Conservation (phyloP, 192 early-diverging fungal species). For the Lunasporangiospora selenospora region DNA sequence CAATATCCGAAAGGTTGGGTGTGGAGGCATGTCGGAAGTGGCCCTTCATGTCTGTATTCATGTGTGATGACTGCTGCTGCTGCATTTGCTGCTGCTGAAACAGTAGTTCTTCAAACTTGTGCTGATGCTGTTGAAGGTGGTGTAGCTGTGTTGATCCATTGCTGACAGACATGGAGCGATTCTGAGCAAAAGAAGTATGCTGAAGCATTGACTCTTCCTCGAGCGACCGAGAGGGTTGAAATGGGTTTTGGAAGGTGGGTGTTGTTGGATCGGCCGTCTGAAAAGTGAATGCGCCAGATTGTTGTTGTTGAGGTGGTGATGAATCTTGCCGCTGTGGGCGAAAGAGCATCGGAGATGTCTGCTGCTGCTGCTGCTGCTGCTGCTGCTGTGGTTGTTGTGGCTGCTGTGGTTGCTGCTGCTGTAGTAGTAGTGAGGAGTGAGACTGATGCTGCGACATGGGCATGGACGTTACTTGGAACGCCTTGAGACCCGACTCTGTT, state of each 20-base stretch:
- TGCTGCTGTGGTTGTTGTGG: slow-evolving; percentile 7
- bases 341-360: neutral
- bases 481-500: neutral
- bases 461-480: neutral
- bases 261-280: slow-evolving; percentile 25
- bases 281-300: neutral
- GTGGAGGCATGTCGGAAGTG: slow-evolving; percentile 26
- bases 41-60: slow-evolving; percentile 21
- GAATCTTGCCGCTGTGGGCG: slow-evolving; percentile 1
- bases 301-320: slow-evolving; percentile 1
- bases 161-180: slow-evolving; percentile 3
- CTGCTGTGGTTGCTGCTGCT: neutral
- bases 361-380: slow-evolving; percentile 3
- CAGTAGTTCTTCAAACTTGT: slow-evolving; percentile 36
- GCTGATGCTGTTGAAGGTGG: slow-evolving; percentile 22
- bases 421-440: neutral
- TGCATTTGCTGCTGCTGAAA: slow-evolving; percentile 16
- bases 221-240: slow-evolving; percentile 19
- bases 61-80: slow-evolving; percentile 12
- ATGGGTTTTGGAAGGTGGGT: no score
- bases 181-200: neutral
- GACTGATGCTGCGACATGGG: slow-evolving; percentile 10
- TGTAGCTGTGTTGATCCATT: slow-evolving; percentile 1
- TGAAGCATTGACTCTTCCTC: slow-evolving; percentile 3
- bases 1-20: slow-evolving; percentile 35